These are phyloP conservation scores for Vittaforma corneae DNA, from an alignment of 371 early-diverging fungal genomes.

Conservation along the genomic window DNA sequence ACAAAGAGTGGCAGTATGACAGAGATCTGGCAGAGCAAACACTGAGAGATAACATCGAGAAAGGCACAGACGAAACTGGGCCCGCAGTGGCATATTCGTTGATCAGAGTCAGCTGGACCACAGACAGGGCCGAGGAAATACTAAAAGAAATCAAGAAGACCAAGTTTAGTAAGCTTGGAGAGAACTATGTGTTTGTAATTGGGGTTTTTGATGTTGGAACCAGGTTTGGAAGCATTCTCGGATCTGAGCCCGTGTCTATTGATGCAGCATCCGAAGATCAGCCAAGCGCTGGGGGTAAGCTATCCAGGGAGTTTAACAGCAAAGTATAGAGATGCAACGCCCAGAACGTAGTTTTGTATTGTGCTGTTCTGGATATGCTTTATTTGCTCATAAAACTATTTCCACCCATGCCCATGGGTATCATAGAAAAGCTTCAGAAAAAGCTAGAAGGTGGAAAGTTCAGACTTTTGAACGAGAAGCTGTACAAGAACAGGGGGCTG, in stretches of 20 bases:
- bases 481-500: conserved; percentile 53
- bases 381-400: too few relatives aligned
- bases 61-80: not conserved
- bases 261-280: too few relatives aligned
- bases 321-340: too few relatives aligned
- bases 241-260: too few relatives aligned
- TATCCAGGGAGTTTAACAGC: too few relatives aligned
- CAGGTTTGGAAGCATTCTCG: not conserved
- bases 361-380: too few relatives aligned
- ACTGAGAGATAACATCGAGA: not conserved
- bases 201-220: conserved; percentile 11
- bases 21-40: not conserved
- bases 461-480: conserved; percentile 57
- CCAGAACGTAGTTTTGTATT: too few relatives aligned
- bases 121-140: not conserved
- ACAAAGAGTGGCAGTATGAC: not conserved
- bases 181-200: conserved; percentile 5
- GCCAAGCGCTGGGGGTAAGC: too few relatives aligned
- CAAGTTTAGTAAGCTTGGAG: not conserved
- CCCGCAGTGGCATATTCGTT: conserved; percentile 1
- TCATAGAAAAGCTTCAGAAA: conserved; percentile 45
- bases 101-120: conserved; percentile 6
- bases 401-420: too few relatives aligned
- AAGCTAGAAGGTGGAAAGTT: conserved; percentile 56
- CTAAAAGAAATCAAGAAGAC: conserved; percentile 9